A percentile compares a stretch with the other conserved stretches of the same genome.
Evolutionary conservation across 2,329 filamentous ascomycete species (phyloP).

Genomic region (Talaromyces sp.): DNA sequence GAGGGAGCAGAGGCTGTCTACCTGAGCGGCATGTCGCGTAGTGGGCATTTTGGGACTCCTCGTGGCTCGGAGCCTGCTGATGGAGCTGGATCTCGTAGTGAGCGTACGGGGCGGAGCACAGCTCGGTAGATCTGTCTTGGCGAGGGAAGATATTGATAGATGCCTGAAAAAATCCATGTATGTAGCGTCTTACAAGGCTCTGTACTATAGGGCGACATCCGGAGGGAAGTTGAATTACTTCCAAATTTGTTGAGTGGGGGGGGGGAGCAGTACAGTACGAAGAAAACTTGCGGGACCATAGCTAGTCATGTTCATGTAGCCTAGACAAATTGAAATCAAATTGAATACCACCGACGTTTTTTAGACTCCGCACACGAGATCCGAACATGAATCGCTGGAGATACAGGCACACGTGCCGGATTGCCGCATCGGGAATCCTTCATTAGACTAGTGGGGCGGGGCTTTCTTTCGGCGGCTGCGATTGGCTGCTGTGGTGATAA

Average conservation of each 20-base stretch:
- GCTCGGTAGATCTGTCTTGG: background rate
- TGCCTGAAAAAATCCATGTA: background rate
- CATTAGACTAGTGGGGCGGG: background rate
- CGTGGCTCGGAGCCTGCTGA: background rate
- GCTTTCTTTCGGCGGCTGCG: background rate
- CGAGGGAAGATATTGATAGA: background rate
- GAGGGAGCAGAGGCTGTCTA: conserved; percentile 12
- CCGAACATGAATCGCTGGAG: too few relatives aligned
- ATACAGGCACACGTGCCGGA: background rate
- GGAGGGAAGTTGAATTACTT: too few relatives aligned
- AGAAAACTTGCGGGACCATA: background rate
- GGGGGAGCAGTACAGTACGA: background rate
- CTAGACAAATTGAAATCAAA: background rate
- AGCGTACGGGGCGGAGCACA: background rate
- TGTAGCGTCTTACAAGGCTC: background rate
- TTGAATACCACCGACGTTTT: background rate
- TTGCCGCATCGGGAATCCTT: background rate
- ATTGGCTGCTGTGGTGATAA: background rate
- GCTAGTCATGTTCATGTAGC: background rate
- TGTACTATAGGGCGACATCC: background rate
- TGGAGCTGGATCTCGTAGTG: background rate
- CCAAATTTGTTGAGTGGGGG: too few relatives aligned
- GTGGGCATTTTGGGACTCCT: conserved; percentile 3
- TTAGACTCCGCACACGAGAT: too few relatives aligned
- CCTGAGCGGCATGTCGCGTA: conserved; percentile 1